Conservation (phyloP, 2,329 filamentous ascomycete species). For the Colletotrichum godetiae region DNA sequence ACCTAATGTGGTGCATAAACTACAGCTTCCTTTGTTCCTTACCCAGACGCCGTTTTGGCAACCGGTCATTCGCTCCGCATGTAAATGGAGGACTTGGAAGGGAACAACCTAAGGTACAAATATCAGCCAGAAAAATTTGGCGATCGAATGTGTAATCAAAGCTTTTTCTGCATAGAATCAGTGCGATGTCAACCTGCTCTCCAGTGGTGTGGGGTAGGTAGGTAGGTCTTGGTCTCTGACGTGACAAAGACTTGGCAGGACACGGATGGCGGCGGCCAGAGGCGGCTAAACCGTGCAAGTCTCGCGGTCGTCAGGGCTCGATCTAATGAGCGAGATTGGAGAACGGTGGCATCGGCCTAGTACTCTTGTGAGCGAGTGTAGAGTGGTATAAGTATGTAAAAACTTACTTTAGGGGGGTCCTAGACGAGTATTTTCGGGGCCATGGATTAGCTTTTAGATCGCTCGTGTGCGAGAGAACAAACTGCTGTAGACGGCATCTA, state of each 20-base stretch:
- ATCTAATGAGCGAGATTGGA: background rate
- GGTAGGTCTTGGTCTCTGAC: constrained; percentile 26
- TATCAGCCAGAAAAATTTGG: constrained; percentile 35
- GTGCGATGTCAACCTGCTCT: constrained; percentile 29
- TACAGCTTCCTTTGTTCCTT: constrained; percentile 30
- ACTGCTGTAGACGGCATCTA: constrained; percentile 98
- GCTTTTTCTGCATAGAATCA: constrained; percentile 33
- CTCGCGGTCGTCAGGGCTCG: background rate
- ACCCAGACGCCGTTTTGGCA: constrained; percentile 32
- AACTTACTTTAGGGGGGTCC: constrained; percentile 47
- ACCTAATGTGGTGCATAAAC: constrained; percentile 9
- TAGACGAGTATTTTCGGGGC: constrained; percentile 58
- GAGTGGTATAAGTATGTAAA: background rate
- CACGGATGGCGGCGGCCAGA: background rate
- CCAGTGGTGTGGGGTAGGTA: constrained; percentile 28
- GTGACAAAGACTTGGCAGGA: constrained; percentile 7
- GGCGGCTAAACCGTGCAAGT: background rate
- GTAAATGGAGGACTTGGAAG: constrained; percentile 22
- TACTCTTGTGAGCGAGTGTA: background rate
- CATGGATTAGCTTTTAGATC: constrained; percentile 74
- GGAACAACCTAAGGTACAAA: constrained; percentile 38
- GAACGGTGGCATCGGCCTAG: background rate
- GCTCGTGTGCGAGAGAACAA: constrained; percentile 89
- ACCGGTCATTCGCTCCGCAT: constrained; percentile 26
- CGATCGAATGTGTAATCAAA: constrained; percentile 16